phyloP scores from a whole-genome alignment of 495 filamentous ascomycete species.

The Chaetomidium leptoderma region DNA sequence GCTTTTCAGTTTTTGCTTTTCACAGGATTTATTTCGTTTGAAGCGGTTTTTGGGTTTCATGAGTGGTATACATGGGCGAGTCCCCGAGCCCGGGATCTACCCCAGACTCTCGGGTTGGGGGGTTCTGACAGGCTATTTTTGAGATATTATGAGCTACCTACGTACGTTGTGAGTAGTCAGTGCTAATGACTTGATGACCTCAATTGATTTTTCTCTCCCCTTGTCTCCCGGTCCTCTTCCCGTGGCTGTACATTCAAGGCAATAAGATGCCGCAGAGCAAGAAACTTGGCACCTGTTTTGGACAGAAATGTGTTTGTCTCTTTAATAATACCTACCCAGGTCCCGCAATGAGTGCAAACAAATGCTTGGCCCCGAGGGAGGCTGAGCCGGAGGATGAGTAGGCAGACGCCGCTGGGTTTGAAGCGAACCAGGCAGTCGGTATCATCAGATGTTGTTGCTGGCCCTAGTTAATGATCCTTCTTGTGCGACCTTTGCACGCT shows the following conservation, averaged over 20 bases:
- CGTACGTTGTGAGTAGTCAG: background rate
- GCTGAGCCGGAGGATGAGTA: conserved; percentile 4
- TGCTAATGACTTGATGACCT: conserved; percentile 4
- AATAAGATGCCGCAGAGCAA: background rate
- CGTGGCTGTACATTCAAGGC: background rate
- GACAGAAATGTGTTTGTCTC: background rate
- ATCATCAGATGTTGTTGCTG: too few species aligned
- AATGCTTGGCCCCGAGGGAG: background rate
- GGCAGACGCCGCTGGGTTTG: background rate
- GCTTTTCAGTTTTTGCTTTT: background rate
- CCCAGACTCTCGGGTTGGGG: background rate
- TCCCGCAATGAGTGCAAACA: background rate
- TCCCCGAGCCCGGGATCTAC: background rate
- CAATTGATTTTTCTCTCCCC: background rate
- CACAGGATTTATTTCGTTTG: background rate
- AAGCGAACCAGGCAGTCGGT: background rate
- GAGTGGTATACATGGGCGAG: background rate
- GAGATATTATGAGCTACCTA: background rate
- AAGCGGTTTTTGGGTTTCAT: background rate
- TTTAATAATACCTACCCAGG: background rate
- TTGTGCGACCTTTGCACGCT: background rate
- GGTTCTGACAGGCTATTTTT: background rate
- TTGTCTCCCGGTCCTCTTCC: too few species aligned
- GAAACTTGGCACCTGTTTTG: background rate
- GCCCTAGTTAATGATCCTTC: background rate